Conservation (phyloP, 2,329 filamentous ascomycete genomes). For the Microsporum audouinii region DNA sequence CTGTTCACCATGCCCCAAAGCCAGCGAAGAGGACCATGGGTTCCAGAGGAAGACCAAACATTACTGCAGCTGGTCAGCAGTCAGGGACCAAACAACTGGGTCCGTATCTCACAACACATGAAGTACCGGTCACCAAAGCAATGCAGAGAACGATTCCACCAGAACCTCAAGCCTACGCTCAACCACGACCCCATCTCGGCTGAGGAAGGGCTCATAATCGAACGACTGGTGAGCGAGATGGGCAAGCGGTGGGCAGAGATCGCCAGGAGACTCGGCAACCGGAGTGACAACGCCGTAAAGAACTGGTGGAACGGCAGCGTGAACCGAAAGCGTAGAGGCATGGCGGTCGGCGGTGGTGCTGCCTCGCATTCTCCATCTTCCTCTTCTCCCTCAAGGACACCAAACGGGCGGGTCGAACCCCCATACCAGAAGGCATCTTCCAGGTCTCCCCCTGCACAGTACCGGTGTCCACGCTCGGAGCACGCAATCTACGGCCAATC, state of each 20-base stretch:
- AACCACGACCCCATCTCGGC: slow-evolving; percentile 62
- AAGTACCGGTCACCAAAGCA: slow-evolving; percentile 78
- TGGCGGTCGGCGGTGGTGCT: not conserved
- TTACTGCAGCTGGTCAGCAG: slow-evolving; percentile 59
- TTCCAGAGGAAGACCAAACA: slow-evolving; percentile 59
- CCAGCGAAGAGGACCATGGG: slow-evolving; percentile 73
- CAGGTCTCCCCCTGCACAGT: not conserved
- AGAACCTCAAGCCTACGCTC: slow-evolving; percentile 71
- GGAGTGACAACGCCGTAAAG: slow-evolving; percentile 92
- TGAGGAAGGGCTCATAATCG: slow-evolving; percentile 61
- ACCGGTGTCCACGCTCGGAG: not conserved
- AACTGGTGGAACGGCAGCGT: slow-evolving; percentile 96
- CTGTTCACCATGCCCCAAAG: slow-evolving; percentile 32
- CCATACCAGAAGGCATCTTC: slow-evolving; percentile 23
- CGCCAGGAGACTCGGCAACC: slow-evolving; percentile 64
- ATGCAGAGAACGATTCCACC: slow-evolving; percentile 86
- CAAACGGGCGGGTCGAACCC: slow-evolving; percentile 29
- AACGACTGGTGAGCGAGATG: slow-evolving; percentile 62
- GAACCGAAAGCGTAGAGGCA: slow-evolving; percentile 56
- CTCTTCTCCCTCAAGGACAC: slow-evolving; percentile 23
- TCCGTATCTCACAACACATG: slow-evolving; percentile 66
- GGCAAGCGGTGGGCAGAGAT: slow-evolving; percentile 93
- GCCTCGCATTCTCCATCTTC: slow-evolving; percentile 17
- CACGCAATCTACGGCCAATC: not conserved
- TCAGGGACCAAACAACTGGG: slow-evolving; percentile 78